phyloP scores from a whole-genome alignment of 1,284 basidiomycete species.

The Caloboletus inedulis region DNA sequence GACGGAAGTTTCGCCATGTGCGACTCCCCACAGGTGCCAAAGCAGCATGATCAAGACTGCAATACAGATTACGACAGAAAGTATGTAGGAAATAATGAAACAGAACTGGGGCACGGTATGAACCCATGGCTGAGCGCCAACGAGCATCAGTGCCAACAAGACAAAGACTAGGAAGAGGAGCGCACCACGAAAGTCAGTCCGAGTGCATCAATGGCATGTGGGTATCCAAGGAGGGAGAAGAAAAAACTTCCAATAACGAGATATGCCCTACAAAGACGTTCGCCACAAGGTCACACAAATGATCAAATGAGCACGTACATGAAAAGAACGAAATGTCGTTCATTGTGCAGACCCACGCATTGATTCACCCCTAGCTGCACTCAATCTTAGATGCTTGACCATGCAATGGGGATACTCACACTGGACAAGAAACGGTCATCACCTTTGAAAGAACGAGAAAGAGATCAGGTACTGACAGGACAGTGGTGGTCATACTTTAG shows the following conservation, averaged over 20 bases:
- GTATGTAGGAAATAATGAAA: slow-evolving; percentile 77
- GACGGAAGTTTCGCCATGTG: slow-evolving; percentile 85
- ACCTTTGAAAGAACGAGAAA: not conserved
- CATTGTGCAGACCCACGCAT: slow-evolving; percentile 94
- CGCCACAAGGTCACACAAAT: not conserved
- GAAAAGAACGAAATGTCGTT: slow-evolving; percentile 94
- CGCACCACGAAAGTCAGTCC: slow-evolving; percentile 47
- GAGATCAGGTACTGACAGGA: slow-evolving; percentile 55
- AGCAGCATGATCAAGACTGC: slow-evolving; percentile 78
- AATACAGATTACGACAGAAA: slow-evolving; percentile 70
- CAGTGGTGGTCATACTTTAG: slow-evolving; percentile 96
- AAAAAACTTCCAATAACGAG: slow-evolving; percentile 61
- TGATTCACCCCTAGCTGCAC: slow-evolving; percentile 84
- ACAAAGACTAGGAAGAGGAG: slow-evolving; percentile 11
- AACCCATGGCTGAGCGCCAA: slow-evolving; percentile 49
- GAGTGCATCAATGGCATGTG: slow-evolving; percentile 53
- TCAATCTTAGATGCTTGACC: not conserved
- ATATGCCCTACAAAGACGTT: slow-evolving; percentile 56
- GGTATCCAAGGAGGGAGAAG: slow-evolving; percentile 58
- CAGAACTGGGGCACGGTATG: slow-evolving; percentile 63
- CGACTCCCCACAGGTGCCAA: slow-evolving; percentile 80
- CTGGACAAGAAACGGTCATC: slow-evolving; percentile 15
- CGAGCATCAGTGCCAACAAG: slow-evolving; percentile 1
- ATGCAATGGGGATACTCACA: slow-evolving; percentile 20
- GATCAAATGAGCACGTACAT: slow-evolving; percentile 48